These are phyloP conservation scores for Pseudogymnoascus sp. DNA, from an alignment of 2,329 filamentous ascomycete genomes.

Conservation along the genomic window DNA sequence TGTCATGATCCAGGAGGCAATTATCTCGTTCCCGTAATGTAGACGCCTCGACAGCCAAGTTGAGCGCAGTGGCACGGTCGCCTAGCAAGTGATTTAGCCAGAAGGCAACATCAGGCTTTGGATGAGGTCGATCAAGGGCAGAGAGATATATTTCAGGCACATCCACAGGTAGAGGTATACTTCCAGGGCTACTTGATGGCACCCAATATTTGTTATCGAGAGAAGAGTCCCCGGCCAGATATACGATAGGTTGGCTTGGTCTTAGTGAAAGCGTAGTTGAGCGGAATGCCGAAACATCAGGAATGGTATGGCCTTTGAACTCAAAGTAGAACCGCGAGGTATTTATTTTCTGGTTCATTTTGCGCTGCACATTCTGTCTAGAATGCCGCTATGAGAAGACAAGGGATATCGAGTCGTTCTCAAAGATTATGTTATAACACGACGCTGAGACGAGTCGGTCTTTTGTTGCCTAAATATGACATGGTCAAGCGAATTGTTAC, in stretches of 20 bases:
- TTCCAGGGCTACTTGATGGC: slow-evolving; percentile 12
- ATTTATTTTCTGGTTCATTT: slow-evolving; percentile 15
- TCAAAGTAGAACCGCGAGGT: slow-evolving; percentile 16
- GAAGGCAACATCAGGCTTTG: slow-evolving; percentile 17
- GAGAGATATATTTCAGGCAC: slow-evolving; percentile 16
- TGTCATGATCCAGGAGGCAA: slow-evolving; percentile 13
- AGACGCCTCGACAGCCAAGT: slow-evolving; percentile 16
- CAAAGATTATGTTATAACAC: not conserved
- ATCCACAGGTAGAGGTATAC: slow-evolving; percentile 13
- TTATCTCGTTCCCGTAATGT: slow-evolving; percentile 11
- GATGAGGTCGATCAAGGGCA: slow-evolving; percentile 14
- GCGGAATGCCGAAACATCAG: slow-evolving; percentile 13
- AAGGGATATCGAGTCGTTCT: not conserved
- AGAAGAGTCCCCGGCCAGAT: slow-evolving; percentile 16
- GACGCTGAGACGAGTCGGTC: not conserved
- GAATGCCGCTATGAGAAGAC: not conserved
- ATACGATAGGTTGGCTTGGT: slow-evolving; percentile 14
- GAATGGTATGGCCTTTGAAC: slow-evolving; percentile 15
- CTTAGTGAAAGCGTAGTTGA: slow-evolving; percentile 10
- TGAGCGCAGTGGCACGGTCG: slow-evolving; percentile 13
- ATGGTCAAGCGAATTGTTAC: not conserved
- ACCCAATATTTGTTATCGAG: slow-evolving; percentile 19
- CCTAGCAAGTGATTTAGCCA: slow-evolving; percentile 17
- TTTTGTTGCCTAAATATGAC: not conserved
- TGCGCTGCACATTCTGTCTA: not conserved